These are phyloP conservation scores for Solanum hybrid DNA, from an alignment of 305 asterid genomes.

Conservation along the genomic window DNA sequence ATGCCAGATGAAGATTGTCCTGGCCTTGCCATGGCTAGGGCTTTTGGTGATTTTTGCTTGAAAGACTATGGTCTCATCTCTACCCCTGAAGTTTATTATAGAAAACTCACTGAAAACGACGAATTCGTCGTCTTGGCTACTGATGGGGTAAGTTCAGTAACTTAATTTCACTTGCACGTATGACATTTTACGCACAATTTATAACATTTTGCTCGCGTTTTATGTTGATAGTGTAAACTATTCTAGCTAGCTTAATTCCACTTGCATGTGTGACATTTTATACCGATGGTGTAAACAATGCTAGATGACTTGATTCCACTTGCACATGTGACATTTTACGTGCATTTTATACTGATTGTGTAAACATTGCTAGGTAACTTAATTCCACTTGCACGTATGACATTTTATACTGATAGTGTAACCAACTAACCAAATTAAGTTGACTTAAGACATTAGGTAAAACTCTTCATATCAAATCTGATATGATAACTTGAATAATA, in stretches of 20 bases:
- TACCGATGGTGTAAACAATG: neutral
- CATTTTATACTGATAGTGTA: no score
- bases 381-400: neutral
- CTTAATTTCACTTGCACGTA: neutral
- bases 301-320: neutral
- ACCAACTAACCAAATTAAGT: neutral
- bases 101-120: conserved; percentile 20
- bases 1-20: conserved; percentile 43
- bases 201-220: neutral
- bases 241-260: neutral
- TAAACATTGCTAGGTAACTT: neutral
- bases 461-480: neutral
- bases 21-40: conserved; percentile 37
- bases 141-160: conserved; percentile 25
- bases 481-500: neutral
- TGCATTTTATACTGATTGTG: neutral
- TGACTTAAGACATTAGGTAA: neutral
- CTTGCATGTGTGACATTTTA: neutral
- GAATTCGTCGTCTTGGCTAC: conserved; percentile 36
- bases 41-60: conserved; percentile 39
- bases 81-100: conserved; percentile 17
- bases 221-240: neutral
- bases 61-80: conserved; percentile 33
- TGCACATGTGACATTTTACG: neutral
- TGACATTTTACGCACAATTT: neutral